Percentiles rank a stretch among this genome's conserved stretches.
phyloP scores from a whole-genome alignment of 805 yeast species.

The Wickerhamomyces chambardii region DNA sequence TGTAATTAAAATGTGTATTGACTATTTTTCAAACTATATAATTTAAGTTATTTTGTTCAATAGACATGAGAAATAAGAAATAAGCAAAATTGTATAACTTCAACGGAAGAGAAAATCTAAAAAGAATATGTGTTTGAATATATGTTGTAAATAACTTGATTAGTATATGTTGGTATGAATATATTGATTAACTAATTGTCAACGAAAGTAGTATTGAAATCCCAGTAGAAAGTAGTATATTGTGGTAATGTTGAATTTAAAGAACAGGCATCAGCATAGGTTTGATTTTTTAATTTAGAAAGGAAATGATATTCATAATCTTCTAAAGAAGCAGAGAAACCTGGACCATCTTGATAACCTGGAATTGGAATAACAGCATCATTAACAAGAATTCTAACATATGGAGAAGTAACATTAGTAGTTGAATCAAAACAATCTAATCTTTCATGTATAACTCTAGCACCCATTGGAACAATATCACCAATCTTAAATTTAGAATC shows the following conservation, averaged over 20 bases:
- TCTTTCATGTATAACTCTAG: slow-evolving; percentile 41
- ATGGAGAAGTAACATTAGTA: slow-evolving; percentile 19
- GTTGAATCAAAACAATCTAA: slow-evolving; percentile 29
- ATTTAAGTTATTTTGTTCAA: no score
- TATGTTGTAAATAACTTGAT: no score
- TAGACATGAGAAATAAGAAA: no score
- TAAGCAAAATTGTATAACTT: no score
- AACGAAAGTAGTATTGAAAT: slow-evolving; percentile 11
- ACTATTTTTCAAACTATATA: no score
- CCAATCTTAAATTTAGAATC: slow-evolving; percentile 36
- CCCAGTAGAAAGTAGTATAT: slow-evolving; percentile 13
- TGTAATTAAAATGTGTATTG: no score
- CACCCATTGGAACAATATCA: slow-evolving; percentile 52
- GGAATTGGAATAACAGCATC: slow-evolving; percentile 47
- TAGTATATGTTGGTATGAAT: no score
- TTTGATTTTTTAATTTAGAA: slow-evolving; percentile 18
- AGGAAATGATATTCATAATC: slow-evolving; percentile 23
- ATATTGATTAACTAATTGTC: slow-evolving; percentile 6
- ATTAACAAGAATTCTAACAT: slow-evolving; percentile 39
- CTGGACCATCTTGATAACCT: slow-evolving; percentile 43
- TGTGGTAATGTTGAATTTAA: slow-evolving; percentile 10
- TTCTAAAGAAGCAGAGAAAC: slow-evolving; percentile 34
- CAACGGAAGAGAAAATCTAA: no score
- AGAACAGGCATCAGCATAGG: slow-evolving; percentile 24
- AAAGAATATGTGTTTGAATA: no score